These are phyloP conservation scores for Mycena vulgaris DNA, from an alignment of 768 basidiomycete species.

Conservation along the genomic window DNA sequence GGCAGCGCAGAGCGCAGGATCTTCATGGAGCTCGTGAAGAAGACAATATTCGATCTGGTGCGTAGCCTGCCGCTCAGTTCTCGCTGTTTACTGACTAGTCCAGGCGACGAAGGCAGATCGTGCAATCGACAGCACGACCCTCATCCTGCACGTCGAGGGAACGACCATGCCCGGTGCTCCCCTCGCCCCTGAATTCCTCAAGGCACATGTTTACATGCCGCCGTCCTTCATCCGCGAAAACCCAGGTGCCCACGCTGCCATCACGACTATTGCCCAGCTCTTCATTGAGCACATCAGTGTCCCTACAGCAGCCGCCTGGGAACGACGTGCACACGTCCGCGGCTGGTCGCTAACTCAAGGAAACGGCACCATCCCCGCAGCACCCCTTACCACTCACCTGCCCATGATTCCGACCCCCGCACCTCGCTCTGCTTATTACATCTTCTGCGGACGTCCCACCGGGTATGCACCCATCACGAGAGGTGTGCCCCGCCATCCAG, in stretches of 20 bases:
- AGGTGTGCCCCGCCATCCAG: too few relatives aligned
- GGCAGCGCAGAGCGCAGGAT: too few relatives aligned
- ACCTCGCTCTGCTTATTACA: background rate
- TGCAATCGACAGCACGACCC: too few relatives aligned
- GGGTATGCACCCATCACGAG: too few relatives aligned
- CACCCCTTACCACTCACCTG: too few relatives aligned
- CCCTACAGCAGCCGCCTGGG: constrained; percentile 10
- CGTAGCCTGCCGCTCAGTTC: too few relatives aligned
- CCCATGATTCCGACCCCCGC: background rate
- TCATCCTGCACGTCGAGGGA: constrained; percentile 23
- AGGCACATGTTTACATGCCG: constrained; percentile 15
- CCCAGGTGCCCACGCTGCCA: background rate
- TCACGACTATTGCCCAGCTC: constrained; percentile 8
- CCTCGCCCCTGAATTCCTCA: background rate
- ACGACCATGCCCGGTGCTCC: constrained; percentile 1
- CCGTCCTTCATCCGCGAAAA: background rate
- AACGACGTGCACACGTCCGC: background rate
- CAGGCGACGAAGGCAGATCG: too few relatives aligned
- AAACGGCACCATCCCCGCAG: too few relatives aligned
- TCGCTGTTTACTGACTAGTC: too few relatives aligned
- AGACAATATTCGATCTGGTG: too few relatives aligned
- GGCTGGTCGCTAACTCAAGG: background rate
- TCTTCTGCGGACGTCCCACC: background rate
- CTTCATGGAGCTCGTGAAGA: too few relatives aligned
- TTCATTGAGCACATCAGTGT: constrained; percentile 22